Percentiles rank a stretch among this genome's conserved stretches.
phyloP scores from a whole-genome alignment of 495 filamentous ascomycete genomes.

The Penicillium ucsense region DNA sequence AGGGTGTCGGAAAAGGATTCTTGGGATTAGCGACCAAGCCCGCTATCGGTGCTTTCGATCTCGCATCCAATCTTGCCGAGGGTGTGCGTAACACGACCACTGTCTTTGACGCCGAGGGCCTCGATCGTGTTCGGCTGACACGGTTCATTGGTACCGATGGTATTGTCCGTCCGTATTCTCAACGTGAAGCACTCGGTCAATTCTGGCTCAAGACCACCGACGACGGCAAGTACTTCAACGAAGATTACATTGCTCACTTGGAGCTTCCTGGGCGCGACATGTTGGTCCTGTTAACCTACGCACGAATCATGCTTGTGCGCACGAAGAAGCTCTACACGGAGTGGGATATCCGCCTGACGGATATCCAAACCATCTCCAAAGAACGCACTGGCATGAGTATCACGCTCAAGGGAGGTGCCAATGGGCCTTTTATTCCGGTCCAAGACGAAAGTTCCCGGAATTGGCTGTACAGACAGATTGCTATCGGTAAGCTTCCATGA shows the following conservation, averaged over 20 bases:
- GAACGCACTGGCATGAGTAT: conserved; percentile 90
- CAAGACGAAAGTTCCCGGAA: conserved; percentile 78
- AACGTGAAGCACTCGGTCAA: conserved; percentile 92
- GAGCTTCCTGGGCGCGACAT: conserved; percentile 85
- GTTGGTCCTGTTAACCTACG: conserved; percentile 91
- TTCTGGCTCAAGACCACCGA: conserved; percentile 98
- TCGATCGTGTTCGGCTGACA: conserved; percentile 86
- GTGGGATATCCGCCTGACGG: conserved; percentile 93
- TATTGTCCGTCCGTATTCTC: conserved; percentile 88
- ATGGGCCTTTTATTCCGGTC: conserved; percentile 91
- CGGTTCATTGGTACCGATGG: conserved; percentile 88
- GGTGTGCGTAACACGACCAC: conserved; percentile 98
- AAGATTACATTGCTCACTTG: conserved; percentile 92
- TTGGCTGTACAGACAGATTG: conserved; percentile 73
- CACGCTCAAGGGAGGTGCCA: conserved; percentile 76
- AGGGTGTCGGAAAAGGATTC: conserved; percentile 92
- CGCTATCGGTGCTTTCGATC: conserved; percentile 91
- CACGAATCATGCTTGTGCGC: conserved; percentile 81
- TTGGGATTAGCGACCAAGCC: conserved; percentile 90
- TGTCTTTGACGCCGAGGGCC: conserved; percentile 87
- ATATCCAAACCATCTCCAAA: conserved; percentile 94
- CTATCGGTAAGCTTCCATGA: conserved; percentile 33
- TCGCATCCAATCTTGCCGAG: conserved; percentile 92
- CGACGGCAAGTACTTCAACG: conserved; percentile 94
- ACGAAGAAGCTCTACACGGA: conserved; percentile 74